Evolutionary conservation across 306 rosid genomes (phyloP).

Genomic region (Vigna nakashimae): DNA sequence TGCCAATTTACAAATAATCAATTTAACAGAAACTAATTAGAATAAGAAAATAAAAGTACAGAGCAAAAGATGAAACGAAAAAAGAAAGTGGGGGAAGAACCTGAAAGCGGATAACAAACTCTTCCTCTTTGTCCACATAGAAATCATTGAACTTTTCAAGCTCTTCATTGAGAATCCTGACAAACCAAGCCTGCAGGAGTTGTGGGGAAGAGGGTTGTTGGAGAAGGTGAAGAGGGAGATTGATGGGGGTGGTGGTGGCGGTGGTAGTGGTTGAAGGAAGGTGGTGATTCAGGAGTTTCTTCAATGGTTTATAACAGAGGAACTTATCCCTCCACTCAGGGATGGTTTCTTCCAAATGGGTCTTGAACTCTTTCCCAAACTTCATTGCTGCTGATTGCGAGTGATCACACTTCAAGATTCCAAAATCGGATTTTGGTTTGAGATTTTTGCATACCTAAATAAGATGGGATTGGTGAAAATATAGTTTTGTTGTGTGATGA

Average conservation of each 20-base stretch:
- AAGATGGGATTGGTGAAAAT: too few relatives aligned
- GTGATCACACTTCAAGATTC: slow-evolving; percentile 26
- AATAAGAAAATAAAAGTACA: not conserved
- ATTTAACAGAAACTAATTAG: not conserved
- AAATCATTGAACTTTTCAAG: slow-evolving; percentile 90
- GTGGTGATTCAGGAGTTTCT: slow-evolving; percentile 75
- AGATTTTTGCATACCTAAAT: not conserved
- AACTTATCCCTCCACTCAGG: slow-evolving; percentile 99
- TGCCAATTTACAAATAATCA: not conserved
- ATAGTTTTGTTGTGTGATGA: too few relatives aligned
- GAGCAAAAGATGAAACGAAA: not conserved
- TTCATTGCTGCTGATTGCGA: slow-evolving; percentile 57
- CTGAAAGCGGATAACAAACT: slow-evolving; percentile 91
- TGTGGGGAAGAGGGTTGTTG: slow-evolving; percentile 46
- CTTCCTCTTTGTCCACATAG: slow-evolving; percentile 90
- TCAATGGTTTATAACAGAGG: slow-evolving; percentile 87
- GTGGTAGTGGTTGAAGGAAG: slow-evolving; percentile 24
- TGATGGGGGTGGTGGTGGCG: slow-evolving; percentile 29
- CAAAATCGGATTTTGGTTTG: not conserved
- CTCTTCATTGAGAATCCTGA: slow-evolving; percentile 75
- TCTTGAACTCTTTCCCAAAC: slow-evolving; percentile 90
- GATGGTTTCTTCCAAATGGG: slow-evolving; percentile 87
- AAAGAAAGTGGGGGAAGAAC: slow-evolving; percentile 47
- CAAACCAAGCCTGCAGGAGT: slow-evolving; percentile 75
- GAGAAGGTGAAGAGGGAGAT: slow-evolving; percentile 40